Evolutionary conservation across 2,329 filamentous ascomycete genomes (phyloP), one percentile per base, ranked within the genome.

Genomic region (Ceratocystis variospora): DNA sequence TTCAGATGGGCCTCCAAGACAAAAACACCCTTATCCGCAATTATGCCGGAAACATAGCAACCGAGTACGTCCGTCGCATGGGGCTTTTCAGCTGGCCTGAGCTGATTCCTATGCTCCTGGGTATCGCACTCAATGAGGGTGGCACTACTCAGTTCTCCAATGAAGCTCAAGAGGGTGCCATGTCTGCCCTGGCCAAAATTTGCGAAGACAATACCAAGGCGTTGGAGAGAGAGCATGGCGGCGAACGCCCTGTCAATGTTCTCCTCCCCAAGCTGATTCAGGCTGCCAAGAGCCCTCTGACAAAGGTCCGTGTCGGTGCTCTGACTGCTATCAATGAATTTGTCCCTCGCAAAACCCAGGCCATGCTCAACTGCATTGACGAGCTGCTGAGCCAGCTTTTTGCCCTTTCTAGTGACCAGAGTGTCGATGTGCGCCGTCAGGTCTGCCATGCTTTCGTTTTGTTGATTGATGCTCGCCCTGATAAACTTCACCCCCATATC

Each of bases 401-500:
- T 73, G 80, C 84, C 63, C 82, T 97, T 17, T 86, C 94, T 8
- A 81, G 83, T 70, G 94, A 99, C 73, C 75, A 81, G 1, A 88
- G 83, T 72, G 81, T 87, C 67, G 90, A 96, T 70, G 92, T 99
- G 46, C 87, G 93, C 68, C 87, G 91, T 70, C 90, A 95, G 73
- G 93, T 99, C 12, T 99, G 94, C 76, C 87, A 93, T 68, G 87
- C 92, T 0, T 96, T 99, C 75, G 90, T 96, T 45, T 87, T 93
- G 68, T 84, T 99, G 17, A 91, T 96, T 50, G 94, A 96, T 73
- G 87, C 92, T 68, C 84, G 90, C 15, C 90, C 94, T 2, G 89
- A 96, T 74, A 94, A 95, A 78, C 86, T 99, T 66, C 80, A 89
- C 67, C 94, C 94, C 28, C 90, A 97, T 74, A 87, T 97, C 73